These are phyloP conservation scores for Mycena kentingensis DNA, from an alignment of 768 basidiomycete genomes.

Conservation along the genomic window DNA sequence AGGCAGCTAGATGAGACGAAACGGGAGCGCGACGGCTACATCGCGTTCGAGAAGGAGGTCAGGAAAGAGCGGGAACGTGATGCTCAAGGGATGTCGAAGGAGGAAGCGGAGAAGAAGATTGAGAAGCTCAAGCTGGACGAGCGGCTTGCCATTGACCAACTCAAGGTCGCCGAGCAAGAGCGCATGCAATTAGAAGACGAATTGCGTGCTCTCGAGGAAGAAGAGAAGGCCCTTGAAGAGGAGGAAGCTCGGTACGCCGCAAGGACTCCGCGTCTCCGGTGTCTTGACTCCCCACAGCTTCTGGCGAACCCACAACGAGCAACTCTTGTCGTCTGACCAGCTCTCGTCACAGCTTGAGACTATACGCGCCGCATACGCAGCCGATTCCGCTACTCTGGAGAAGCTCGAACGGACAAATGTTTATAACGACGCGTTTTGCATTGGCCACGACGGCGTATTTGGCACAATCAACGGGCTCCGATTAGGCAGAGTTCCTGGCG, in stretches of 20 bases:
- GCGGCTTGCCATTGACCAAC: conserved; percentile 66
- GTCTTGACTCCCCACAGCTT: conserved; percentile 51
- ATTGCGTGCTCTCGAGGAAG: conserved; percentile 65
- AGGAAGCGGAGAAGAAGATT: conserved; percentile 73
- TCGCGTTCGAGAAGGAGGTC: conserved; percentile 88
- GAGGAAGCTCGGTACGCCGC: conserved; percentile 80
- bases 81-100: conserved; percentile 57
- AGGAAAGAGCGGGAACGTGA: conserved; percentile 80
- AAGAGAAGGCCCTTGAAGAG: conserved; percentile 75
- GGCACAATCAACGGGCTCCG: conserved; percentile 98
- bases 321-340: conserved; percentile 62
- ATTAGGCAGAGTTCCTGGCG: conserved; percentile 82
- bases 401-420: conserved; percentile 91
- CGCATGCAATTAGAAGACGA: conserved; percentile 76
- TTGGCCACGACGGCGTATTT: conserved; percentile 91
- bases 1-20: conserved; percentile 86
- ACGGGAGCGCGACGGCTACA: conserved; percentile 90
- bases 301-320: conserved; percentile 79
- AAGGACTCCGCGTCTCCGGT: background rate
- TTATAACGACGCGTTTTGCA: conserved; percentile 94
- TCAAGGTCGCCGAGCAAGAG: conserved; percentile 76
- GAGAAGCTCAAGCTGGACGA: conserved; percentile 72
- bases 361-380: conserved; percentile 74
- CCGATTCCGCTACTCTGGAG: conserved; percentile 75
- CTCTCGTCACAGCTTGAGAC: conserved; percentile 72